Base-by-base conservation (phyloP, 2,329 filamentous ascomycete genomes). In the Ceratocystis diversiconidia region DNA sequence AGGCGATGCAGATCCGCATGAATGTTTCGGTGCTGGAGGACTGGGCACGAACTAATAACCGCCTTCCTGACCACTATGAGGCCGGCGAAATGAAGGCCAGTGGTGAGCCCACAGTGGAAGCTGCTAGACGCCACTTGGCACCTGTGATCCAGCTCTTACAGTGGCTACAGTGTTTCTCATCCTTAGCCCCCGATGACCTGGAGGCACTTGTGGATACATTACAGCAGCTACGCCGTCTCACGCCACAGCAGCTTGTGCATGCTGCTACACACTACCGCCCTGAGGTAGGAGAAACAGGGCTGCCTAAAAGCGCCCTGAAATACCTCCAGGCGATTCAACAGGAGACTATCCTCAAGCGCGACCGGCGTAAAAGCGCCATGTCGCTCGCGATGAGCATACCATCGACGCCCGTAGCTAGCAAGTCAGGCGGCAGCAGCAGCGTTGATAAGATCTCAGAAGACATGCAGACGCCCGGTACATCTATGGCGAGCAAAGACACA, bases 1-100 rank as follows among this genome's bases (percentile, higher is more conserved):
- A 99, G 75, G 94, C 94, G 2, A 99, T 99, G 94, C 94, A 99
- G 74, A 97, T 99, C 71, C 89, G 94, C 70, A 97, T 99, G 92
- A 99, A 99, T 73, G 85, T 99, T 5, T 97, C 94, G 0, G 87
- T 86, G 6, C 79, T 99, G 22, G 94, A 99, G 74, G 94, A 99
- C 72, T 99, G 94, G 94, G 92, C 94, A 1, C 83, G 92, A 36
- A 82, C 84, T 17, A 99, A 99, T 75, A 97, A 96, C 73, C 85
- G 94, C 32, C 87, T 95, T 70, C 91, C 94, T 1, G 94, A 97
- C 73, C 92, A 97, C 75, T 97, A 90, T 73, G 92, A 99, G 74
- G 88, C 91, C 70, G 92, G 92, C 19, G 92, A 92, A 64, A 92
- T 90, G 75, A 88, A 82, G 19, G 85, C 89, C 5, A 89, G 86